These are phyloP conservation scores for Pichia membranifaciens DNA, from an alignment of 805 yeast species.

Conservation along the genomic window DNA sequence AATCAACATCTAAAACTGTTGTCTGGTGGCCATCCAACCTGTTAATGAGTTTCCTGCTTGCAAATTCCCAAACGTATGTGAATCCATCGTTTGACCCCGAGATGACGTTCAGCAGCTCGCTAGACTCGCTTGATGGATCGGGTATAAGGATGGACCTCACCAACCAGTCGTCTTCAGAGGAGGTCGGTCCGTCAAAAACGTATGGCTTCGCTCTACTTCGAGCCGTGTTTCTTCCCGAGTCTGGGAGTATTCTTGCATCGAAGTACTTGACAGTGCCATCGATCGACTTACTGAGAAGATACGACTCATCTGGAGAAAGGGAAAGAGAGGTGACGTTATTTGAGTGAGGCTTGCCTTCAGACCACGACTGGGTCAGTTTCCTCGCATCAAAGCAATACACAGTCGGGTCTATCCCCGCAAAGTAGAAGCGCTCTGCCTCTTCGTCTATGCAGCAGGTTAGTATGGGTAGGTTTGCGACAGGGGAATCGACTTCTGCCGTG, in stretches of 20 bases:
- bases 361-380: slow-evolving; percentile 39
- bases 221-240: slow-evolving; percentile 18
- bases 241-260: slow-evolving; percentile 40
- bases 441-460: slow-evolving; percentile 40
- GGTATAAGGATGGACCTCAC: slow-evolving; percentile 44
- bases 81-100: slow-evolving; percentile 64
- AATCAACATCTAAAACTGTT: slow-evolving; percentile 54
- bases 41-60: slow-evolving; percentile 39
- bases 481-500: slow-evolving; percentile 28
- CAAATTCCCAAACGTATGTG: slow-evolving; percentile 55
- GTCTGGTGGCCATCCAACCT: slow-evolving; percentile 59
- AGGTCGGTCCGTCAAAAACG: slow-evolving; percentile 52
- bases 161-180: slow-evolving; percentile 46
- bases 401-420: slow-evolving; percentile 64
- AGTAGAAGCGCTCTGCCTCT: slow-evolving; percentile 41
- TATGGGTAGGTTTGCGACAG: slow-evolving; percentile 36
- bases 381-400: slow-evolving; percentile 57
- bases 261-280: slow-evolving; percentile 54
- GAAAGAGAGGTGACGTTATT: slow-evolving; percentile 54
- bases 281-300: slow-evolving; percentile 45
- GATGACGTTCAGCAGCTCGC: slow-evolving; percentile 25
- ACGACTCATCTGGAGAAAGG: slow-evolving; percentile 37
- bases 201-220: slow-evolving; percentile 37
- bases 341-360: slow-evolving; percentile 33
- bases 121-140: slow-evolving; percentile 32